Percentiles rank a stretch among this genome's conserved stretches.
phyloP scores from a whole-genome alignment of 306 rosid species.

The Fragaria vesca region DNA sequence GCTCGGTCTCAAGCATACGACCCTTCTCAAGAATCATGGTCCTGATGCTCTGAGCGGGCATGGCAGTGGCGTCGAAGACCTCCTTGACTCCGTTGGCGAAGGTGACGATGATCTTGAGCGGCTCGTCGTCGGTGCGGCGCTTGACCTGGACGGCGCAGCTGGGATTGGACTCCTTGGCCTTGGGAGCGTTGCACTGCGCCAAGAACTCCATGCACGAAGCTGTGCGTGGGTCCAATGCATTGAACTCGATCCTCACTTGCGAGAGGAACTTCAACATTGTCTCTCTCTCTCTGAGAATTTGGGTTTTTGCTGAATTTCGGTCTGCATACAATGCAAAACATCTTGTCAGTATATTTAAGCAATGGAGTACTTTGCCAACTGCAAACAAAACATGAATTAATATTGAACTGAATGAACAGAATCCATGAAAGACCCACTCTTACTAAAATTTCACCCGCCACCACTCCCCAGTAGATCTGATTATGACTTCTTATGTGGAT shows the following conservation, averaged over 20 bases:
- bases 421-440: no score
- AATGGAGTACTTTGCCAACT: no score
- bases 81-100: conserved; percentile 78
- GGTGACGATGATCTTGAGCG: conserved; percentile 82
- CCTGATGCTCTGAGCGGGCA: conserved; percentile 70
- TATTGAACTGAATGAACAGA: no score
- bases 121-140: conserved; percentile 75
- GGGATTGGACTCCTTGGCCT: conserved; percentile 89
- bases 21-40: conserved; percentile 80
- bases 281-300: background rate
- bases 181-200: conserved; percentile 86
- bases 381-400: no score
- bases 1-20: conserved; percentile 64
- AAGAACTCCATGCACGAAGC: conserved; percentile 92
- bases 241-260: conserved; percentile 77
- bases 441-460: no score
- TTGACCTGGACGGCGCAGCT: conserved; percentile 72
- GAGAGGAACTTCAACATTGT: conserved; percentile 80
- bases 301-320: background rate
- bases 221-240: conserved; percentile 84
- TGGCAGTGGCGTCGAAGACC: conserved; percentile 67
- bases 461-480: background rate
- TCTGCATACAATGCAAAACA: no score
- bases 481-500: conserved; percentile 17
- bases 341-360: no score